Evolutionary conservation across 192 early-diverging fungal genomes (phyloP).

Genomic region (Spizellomyces punctatus): DNA sequence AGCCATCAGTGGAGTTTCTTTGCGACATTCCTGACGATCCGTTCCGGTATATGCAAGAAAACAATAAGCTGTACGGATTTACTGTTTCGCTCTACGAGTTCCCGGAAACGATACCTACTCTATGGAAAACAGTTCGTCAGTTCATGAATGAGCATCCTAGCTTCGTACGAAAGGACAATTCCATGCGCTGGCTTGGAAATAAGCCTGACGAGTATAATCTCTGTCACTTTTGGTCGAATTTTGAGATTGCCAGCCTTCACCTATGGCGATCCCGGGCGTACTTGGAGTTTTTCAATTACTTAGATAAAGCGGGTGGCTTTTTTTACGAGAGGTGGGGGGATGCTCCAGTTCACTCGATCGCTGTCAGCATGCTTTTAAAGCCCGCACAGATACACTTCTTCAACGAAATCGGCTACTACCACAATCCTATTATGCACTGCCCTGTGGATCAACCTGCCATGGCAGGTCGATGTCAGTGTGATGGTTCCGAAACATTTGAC

Average conservation of each 20-base stretch:
- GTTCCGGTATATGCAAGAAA: slow-evolving; percentile 74
- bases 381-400: slow-evolving; percentile 73
- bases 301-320: slow-evolving; percentile 82
- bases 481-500: slow-evolving; percentile 23
- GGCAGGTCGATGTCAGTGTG: slow-evolving; percentile 15
- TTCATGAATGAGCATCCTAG: slow-evolving; percentile 19
- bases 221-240: slow-evolving; percentile 86
- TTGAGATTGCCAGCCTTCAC: slow-evolving; percentile 80
- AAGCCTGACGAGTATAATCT: slow-evolving; percentile 53
- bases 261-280: slow-evolving; percentile 72
- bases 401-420: slow-evolving; percentile 73
- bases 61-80: slow-evolving; percentile 77
- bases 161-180: slow-evolving; percentile 16
- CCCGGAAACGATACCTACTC: slow-evolving; percentile 65
- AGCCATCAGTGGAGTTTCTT: slow-evolving; percentile 75
- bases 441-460: slow-evolving; percentile 50
- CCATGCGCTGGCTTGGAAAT: background rate
- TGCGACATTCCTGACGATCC: slow-evolving; percentile 85
- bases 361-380: slow-evolving; percentile 59
- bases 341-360: slow-evolving; percentile 75
- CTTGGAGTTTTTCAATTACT: slow-evolving; percentile 65
- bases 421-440: slow-evolving; percentile 72
- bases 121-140: slow-evolving; percentile 59
- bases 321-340: slow-evolving; percentile 84
- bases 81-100: slow-evolving; percentile 73